phyloP scores from a whole-genome alignment of 345 rosid species.

The Dimocarpus longan region DNA sequence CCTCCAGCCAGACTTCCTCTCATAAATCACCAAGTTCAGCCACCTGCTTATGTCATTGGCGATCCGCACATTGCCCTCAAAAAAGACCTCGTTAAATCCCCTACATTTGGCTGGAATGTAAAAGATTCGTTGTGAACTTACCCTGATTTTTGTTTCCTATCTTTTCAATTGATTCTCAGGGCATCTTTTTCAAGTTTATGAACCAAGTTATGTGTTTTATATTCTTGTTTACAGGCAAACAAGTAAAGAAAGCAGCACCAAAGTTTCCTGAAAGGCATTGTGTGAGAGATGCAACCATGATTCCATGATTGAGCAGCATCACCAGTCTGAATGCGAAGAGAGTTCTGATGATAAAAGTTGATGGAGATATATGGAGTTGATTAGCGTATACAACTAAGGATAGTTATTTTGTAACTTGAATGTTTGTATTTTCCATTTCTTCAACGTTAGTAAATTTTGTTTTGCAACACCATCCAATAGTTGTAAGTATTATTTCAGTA shows the following conservation, averaged over 20 bases:
- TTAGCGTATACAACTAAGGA: not conserved
- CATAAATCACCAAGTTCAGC: slow-evolving; percentile 27
- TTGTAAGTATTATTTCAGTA: not conserved
- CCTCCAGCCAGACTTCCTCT: slow-evolving; percentile 39
- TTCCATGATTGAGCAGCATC: not conserved
- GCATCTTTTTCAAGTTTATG: not conserved
- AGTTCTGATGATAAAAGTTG: not conserved
- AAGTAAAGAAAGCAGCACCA: slow-evolving; percentile 24
- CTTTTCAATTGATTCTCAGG: slow-evolving; percentile 3
- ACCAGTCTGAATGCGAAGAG: not conserved
- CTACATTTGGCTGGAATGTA: slow-evolving; percentile 30
- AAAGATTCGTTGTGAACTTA: not conserved
- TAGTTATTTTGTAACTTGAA: not conserved
- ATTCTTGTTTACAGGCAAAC: slow-evolving; percentile 21
- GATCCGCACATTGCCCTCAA: slow-evolving; percentile 20
- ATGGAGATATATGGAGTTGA: not conserved
- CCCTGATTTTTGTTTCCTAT: not conserved
- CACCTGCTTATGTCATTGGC: slow-evolving; percentile 22
- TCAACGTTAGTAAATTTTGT: not conserved
- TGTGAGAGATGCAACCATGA: not conserved
- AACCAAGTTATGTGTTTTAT: not conserved
- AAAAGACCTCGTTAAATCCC: slow-evolving; percentile 15
- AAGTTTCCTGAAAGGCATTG: not conserved
- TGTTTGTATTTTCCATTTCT: not conserved
- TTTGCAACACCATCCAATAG: not conserved